These are phyloP conservation scores for Thoreauomyces humboldtii DNA, from an alignment of 192 early-diverging fungal species.

Conservation along the genomic window DNA sequence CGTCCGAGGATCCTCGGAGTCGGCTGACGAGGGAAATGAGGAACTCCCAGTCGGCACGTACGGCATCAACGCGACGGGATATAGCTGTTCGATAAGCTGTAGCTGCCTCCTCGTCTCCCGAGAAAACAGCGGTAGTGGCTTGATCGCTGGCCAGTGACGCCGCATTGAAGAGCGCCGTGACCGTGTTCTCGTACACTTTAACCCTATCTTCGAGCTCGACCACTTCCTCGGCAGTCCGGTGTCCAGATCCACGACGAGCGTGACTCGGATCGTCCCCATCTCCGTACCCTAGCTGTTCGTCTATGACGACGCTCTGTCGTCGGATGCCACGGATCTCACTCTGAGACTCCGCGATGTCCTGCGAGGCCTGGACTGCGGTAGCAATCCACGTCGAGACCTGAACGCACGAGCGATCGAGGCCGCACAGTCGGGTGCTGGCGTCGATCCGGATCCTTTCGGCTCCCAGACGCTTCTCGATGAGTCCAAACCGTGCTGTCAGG, in stretches of 20 bases:
- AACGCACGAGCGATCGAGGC: conserved; percentile 2
- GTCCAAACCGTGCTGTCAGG: neutral
- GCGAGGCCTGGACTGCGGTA: neutral
- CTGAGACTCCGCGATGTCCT: conserved; percentile 12
- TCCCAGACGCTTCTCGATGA: neutral
- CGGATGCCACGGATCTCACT: no score
- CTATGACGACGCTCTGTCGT: conserved; percentile 1
- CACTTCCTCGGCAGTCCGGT: conserved; percentile 13
- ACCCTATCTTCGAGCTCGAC: conserved; percentile 21
- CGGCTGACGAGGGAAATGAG: neutral
- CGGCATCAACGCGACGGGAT: neutral
- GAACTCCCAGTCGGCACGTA: conserved; percentile 14
- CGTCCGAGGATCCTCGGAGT: conserved; percentile 21
- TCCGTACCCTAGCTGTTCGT: neutral
- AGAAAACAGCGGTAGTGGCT: neutral
- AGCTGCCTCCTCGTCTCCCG: neutral
- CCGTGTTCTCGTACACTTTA: conserved; percentile 6
- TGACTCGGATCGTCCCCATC: neutral
- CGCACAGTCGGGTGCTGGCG: conserved; percentile 8
- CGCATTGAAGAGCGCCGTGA: conserved; percentile 11
- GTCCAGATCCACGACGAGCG: neutral
- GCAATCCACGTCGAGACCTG: conserved; percentile 10
- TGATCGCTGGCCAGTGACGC: neutral
- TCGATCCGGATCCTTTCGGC: conserved; percentile 16
- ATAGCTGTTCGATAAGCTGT: conserved; percentile 6